Conservation (phyloP, 345 rosid genomes). For the Eucalyptus sp. region DNA sequence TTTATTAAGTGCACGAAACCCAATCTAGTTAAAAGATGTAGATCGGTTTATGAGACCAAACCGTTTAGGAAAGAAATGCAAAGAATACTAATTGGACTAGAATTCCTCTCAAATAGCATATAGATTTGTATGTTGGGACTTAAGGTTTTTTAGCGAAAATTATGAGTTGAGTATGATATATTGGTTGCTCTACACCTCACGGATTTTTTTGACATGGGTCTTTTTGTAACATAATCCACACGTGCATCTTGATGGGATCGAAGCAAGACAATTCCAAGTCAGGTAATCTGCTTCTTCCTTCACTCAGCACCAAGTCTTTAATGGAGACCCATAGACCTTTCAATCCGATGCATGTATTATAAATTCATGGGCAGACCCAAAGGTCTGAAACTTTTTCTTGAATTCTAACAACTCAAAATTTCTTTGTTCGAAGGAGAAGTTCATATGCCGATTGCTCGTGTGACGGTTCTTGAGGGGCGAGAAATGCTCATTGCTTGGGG, state of each 20-base stretch:
- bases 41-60: background rate
- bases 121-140: fast-evolving
- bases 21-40: background rate
- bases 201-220: background rate
- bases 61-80: background rate
- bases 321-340: background rate
- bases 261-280: background rate
- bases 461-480: background rate
- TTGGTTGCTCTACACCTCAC: fast-evolving
- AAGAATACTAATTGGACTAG: background rate
- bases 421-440: too few species aligned
- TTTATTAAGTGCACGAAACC: background rate
- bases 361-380: background rate
- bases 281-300: background rate
- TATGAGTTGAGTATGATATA: background rate
- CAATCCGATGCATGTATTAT: background rate
- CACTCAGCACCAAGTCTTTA: background rate
- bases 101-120: background rate
- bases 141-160: background rate
- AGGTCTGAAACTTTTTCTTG: background rate
- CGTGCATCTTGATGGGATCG: background rate
- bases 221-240: background rate
- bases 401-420: too few species aligned
- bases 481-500: background rate
- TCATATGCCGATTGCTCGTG: background rate